Evolutionary conservation across 495 filamentous ascomycete species (phyloP).

Genomic region (Penicillium macrosclerotiorum): DNA sequence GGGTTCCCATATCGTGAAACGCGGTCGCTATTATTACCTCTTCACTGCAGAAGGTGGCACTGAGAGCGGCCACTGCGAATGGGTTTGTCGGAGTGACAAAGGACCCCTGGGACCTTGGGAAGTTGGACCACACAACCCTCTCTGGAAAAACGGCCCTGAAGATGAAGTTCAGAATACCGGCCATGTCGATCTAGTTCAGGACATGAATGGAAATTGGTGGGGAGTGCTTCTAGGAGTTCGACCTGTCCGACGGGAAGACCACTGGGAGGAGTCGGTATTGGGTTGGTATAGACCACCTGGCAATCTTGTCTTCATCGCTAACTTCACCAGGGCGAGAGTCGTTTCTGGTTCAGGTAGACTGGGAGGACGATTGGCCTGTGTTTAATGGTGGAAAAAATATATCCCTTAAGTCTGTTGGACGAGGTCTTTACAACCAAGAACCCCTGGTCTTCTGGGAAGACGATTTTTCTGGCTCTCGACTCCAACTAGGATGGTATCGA

Average conservation of each 20-base stretch:
- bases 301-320: background rate
- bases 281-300: slow-evolving; percentile 17
- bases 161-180: slow-evolving; percentile 43
- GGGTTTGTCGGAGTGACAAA: slow-evolving; percentile 35
- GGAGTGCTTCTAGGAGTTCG: slow-evolving; percentile 45
- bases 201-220: slow-evolving; percentile 44
- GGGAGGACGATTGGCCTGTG: slow-evolving; percentile 50
- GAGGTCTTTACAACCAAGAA: slow-evolving; percentile 25
- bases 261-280: slow-evolving; percentile 40
- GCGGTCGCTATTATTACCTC: slow-evolving; percentile 65
- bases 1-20: slow-evolving; percentile 65
- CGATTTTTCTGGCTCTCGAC: slow-evolving; percentile 27
- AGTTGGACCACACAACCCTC: slow-evolving; percentile 35
- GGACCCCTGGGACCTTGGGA: slow-evolving; percentile 58
- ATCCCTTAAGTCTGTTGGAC: slow-evolving; percentile 28
- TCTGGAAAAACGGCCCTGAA: slow-evolving; percentile 33
- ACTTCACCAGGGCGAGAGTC: slow-evolving; percentile 39
- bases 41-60: slow-evolving; percentile 68
- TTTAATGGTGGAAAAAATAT: slow-evolving; percentile 44
- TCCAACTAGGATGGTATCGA: slow-evolving; percentile 42
- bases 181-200: slow-evolving; percentile 47
- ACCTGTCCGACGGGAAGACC: slow-evolving; percentile 21
- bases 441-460: slow-evolving; percentile 35
- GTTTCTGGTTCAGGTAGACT: slow-evolving; percentile 44
- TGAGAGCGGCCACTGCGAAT: slow-evolving; percentile 51